These are phyloP conservation scores for Funneliformis caledonium DNA, from an alignment of 371 early-diverging fungal genomes.

Conservation along the genomic window DNA sequence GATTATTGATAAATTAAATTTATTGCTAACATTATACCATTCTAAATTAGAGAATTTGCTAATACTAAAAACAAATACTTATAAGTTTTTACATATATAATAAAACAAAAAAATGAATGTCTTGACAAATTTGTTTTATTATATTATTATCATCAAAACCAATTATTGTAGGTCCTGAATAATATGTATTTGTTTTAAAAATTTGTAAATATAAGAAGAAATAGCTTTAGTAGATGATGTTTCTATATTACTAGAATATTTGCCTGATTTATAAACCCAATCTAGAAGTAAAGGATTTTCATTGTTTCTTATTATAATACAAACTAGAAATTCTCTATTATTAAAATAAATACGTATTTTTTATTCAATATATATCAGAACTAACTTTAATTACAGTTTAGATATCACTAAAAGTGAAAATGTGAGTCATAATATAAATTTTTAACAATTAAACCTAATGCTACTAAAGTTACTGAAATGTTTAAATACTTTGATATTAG, in stretches of 20 bases:
- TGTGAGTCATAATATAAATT: not conserved
- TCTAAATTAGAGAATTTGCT: not conserved
- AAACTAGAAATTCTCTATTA: not conserved
- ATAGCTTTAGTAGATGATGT: not conserved
- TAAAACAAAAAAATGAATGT: not conserved
- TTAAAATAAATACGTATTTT: not conserved
- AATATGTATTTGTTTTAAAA: not conserved
- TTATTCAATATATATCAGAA: not conserved
- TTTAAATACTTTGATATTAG: too few species aligned
- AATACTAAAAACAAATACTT: not conserved
- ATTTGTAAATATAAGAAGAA: not conserved
- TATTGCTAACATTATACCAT: not conserved
- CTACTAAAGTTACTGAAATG: not conserved
- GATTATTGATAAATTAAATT: not conserved
- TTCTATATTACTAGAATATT: not conserved
- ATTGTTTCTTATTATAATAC: not conserved
- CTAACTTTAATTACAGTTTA: not conserved
- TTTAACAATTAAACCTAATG: not conserved
- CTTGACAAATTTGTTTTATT: not conserved
- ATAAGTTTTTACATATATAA: not conserved
- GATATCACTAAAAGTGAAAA: not conserved
- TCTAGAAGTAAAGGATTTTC: not conserved
- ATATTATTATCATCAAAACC: not conserved
- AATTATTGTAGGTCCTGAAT: not conserved
- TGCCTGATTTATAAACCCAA: not conserved